Percentiles rank a stretch among this genome's conserved stretches.
Evolutionary conservation across 345 rosid genomes (phyloP).

Genomic region (thale cress (Arabidopsis thaliana)): DNA sequence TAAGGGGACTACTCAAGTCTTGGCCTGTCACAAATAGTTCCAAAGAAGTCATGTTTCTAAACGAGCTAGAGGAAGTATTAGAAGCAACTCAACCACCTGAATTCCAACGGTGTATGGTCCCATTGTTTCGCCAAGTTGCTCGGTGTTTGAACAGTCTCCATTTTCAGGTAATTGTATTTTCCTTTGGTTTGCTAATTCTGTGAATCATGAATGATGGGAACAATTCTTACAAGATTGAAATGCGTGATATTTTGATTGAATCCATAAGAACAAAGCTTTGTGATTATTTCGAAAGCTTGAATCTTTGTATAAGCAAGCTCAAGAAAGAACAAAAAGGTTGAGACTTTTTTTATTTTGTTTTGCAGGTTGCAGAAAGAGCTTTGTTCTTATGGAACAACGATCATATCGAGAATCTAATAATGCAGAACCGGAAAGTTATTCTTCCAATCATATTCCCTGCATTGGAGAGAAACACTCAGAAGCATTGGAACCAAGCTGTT

Average conservation of each 20-base stretch:
- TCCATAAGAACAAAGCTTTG: not conserved
- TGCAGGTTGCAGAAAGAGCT: conserved; percentile 81
- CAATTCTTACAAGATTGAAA: not conserved
- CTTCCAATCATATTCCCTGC: conserved; percentile 72
- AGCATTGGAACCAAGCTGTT: conserved; percentile 78
- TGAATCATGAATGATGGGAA: conserved; percentile 3
- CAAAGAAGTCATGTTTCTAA: conserved; percentile 93
- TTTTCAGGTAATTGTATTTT: conserved; percentile 67
- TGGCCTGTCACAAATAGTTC: conserved; percentile 95
- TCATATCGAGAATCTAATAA: conserved; percentile 69
- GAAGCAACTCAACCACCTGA: conserved; percentile 86
- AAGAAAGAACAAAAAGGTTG: conserved; percentile 19
- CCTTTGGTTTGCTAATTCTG: not conserved
- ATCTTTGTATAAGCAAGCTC: conserved; percentile 4
- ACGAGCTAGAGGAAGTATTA: conserved; percentile 85
- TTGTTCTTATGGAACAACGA: conserved; percentile 78
- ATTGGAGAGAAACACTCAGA: conserved; percentile 63
- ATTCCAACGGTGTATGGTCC: conserved; percentile 87
- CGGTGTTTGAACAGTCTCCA: conserved; percentile 78
- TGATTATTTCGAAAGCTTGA: not conserved
- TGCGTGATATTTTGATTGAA: not conserved
- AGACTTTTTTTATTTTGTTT: not conserved
- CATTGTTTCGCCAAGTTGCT: conserved; percentile 74
- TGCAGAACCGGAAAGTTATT: conserved; percentile 63
- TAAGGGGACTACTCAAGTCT: conserved; percentile 77